Evolutionary conservation across 805 yeast genomes (phyloP), one percentile per base, ranked within the genome.

Genomic region (Candida insectalens): DNA sequence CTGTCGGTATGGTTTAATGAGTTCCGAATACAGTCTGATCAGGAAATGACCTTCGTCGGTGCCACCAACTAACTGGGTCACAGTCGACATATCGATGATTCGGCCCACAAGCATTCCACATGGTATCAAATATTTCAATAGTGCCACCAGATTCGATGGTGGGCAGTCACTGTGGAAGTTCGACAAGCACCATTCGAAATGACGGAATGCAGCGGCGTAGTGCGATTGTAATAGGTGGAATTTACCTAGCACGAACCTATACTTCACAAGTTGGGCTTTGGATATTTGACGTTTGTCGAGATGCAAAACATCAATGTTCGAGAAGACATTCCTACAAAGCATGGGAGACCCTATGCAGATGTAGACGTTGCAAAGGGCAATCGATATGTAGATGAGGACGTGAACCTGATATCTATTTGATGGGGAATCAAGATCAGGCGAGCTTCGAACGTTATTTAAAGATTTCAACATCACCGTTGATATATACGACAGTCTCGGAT

Each of bases 291-390:
- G 42, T 34, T 64, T 63, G 26, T 59, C 61, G 26, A 75, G 53
- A 17, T 59, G 56, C 14, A 76, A 61, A 31, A 64, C 69, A 43
- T 68, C 71, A 59, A 76, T 67, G 49, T 75, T 76, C 22, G 77
- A 65, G 45, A 74, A 74, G 26, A 76, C 73, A 43, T 76, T 74
- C 23, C 74, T 65, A 51, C 83, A 76, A 13, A 74, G 53, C 42
- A 74, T 58, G 5, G 81, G 79, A 20, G 69, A 71, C 20, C 62
- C 67, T 16, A 76, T 64, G 26, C 51, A 56, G 47, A 71, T 71
- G 48, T 76, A 76, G 1, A 70, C 55, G 40, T 55, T 59, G 49
- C 79, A 74, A 29, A 76, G 47, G 26, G 62, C 57, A 19, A 63
- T 61, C 9, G 75, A 72, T 8, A 74, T 50, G 37, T 62, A 65